phyloP scores from a whole-genome alignment of 176 grass and related monocot species.

The Zea mays region DNA sequence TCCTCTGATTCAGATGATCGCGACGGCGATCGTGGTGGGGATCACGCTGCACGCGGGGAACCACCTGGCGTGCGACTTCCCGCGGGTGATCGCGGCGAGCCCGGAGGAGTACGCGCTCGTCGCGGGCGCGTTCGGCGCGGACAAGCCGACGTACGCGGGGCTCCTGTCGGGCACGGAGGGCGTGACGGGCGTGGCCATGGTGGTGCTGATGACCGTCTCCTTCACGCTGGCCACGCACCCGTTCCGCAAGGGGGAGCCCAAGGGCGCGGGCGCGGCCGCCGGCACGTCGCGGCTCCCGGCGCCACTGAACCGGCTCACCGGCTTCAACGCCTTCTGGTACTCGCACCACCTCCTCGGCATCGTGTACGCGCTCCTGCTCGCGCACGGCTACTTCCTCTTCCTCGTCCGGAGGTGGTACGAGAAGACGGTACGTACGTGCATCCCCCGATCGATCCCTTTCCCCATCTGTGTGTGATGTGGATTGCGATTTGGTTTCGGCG shows the following conservation, averaged over 20 bases:
- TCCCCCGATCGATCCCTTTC: too few relatives aligned
- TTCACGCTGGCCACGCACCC: constrained; percentile 95
- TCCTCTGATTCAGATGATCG: constrained; percentile 61
- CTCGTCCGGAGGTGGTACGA: constrained; percentile 79
- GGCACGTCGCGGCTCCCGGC: constrained; percentile 41
- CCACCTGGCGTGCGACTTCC: constrained; percentile 95
- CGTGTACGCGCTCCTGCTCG: constrained; percentile 72
- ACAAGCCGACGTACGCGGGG: constrained; percentile 58
- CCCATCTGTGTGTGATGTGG: not conserved
- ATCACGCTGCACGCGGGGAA: constrained; percentile 92
- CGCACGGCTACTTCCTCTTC: constrained; percentile 89
- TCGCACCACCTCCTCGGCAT: constrained; percentile 87
- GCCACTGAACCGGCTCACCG: constrained; percentile 70
- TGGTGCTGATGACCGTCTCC: constrained; percentile 80
- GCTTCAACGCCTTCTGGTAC: constrained; percentile 99
- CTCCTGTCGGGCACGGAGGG: constrained; percentile 69
- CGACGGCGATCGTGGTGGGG: constrained; percentile 85
- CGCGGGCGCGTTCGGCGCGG: constrained; percentile 55
- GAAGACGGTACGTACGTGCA: constrained; percentile 61
- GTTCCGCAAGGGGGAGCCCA: constrained; percentile 76
- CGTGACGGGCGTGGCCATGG: constrained; percentile 78
- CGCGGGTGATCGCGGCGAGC: constrained; percentile 59
- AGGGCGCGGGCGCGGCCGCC: not conserved
- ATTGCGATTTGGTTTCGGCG: not conserved
- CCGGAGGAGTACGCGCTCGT: constrained; percentile 71